Evolutionary conservation across 1,284 basidiomycete genomes (phyloP), one percentile per base, ranked within the genome.

Genomic region (Naganishia sp.): DNA sequence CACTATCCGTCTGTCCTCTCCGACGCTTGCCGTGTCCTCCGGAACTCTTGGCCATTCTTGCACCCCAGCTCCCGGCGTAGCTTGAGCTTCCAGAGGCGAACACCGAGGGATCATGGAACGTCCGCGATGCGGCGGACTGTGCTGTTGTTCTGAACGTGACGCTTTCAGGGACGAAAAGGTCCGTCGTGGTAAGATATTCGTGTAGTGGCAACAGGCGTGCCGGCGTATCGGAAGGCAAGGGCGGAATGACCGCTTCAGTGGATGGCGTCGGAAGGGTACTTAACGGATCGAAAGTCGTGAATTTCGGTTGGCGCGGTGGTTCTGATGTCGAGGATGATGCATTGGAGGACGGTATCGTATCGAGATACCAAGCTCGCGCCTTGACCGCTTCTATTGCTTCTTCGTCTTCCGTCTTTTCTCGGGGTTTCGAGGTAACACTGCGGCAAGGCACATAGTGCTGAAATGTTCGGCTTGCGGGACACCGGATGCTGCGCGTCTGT

Each of bases 281-380:
- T 32, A 66, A 23, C 5, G 68, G 68, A 43, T 69, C 63, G 28
- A 63, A 69, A 1, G 68, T 49, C 31, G 68, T 69, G 47, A 69
- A 69, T 11, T 49, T 32, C 3, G 67, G 68, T 55, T 65, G 53
- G 17, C 58, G 52, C 17, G 61, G 25, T 31, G 17, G 31, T 2
- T 49, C 17, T 35, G 32, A 18, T 18, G 41, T 31, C 17, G 56
- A 23, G 6, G 17, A 5, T 23, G 46, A 31, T 9, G 47, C 13
- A 47, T 43, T n/a, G 13, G 49, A 1, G 17, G 39, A 31, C 11
- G 39, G 45, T 17, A 46, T 32, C 13, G 52, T 49, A 15, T 69
- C 50, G 9, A 69, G 32, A 28, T 69, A 69, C 68, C 68, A 69
- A 47, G 68, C 68, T 55, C 52, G 46, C 25, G 68, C 58, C 54